phyloP scores from a whole-genome alignment of 164 flowering plant genomes.

The Stephania japonica region DNA sequence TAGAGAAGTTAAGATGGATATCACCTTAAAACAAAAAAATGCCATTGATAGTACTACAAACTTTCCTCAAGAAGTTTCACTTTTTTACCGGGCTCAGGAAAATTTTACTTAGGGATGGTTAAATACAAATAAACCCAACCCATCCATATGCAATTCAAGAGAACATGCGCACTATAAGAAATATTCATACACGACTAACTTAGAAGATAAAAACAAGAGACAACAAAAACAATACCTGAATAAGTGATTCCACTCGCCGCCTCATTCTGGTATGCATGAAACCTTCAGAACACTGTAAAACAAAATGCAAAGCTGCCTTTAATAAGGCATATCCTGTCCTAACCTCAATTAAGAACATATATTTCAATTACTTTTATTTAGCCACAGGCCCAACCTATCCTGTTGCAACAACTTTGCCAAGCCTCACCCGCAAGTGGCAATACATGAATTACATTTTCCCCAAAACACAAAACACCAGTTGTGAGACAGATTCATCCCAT shows the following conservation, averaged over 20 bases:
- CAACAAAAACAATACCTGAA: slow-evolving; percentile 46
- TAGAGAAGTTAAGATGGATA: background rate
- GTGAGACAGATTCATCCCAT: background rate
- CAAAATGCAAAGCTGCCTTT: background rate
- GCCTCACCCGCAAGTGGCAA: background rate
- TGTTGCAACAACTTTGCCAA: background rate
- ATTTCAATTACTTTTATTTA: background rate
- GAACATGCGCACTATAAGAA: background rate
- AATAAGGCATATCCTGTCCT: background rate
- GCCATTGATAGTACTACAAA: background rate
- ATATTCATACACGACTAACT: background rate
- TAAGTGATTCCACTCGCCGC: slow-evolving; percentile 89
- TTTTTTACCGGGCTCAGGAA: background rate
- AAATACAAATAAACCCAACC: too few species aligned
- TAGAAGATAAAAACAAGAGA: background rate
- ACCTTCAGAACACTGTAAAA: slow-evolving; percentile 86
- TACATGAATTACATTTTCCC: background rate
- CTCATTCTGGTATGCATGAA: slow-evolving; percentile 99
- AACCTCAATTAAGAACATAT: too few species aligned
- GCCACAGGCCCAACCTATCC: background rate
- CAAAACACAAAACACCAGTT: background rate
- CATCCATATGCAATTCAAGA: background rate
- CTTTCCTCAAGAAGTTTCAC: too few species aligned
- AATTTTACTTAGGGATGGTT: too few species aligned
- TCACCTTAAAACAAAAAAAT: background rate